A percentile compares a stretch with the other conserved stretches of the same genome.
Conservation (phyloP, 164 flowering plant genomes). For the Cinnamomum chago region DNA sequence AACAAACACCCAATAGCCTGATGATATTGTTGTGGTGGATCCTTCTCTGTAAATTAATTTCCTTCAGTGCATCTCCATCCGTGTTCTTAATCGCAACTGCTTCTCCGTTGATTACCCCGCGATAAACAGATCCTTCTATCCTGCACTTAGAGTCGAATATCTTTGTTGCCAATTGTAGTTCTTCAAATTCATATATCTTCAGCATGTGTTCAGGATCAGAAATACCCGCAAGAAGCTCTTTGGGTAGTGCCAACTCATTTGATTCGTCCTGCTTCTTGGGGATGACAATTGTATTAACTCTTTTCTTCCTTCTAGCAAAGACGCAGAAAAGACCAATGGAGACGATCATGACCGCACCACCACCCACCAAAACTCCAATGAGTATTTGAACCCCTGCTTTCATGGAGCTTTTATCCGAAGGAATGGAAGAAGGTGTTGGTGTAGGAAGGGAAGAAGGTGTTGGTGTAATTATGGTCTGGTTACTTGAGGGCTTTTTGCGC, state of each 20-base stretch:
- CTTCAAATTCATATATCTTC: conserved; percentile 32
- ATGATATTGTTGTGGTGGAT: conserved; percentile 64
- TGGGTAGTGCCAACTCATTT: neutral
- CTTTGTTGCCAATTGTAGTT: conserved; percentile 42
- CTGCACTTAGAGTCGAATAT: conserved; percentile 37
- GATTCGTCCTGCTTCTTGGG: no score
- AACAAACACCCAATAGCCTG: conserved; percentile 42
- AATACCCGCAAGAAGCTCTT: conserved; percentile 24
- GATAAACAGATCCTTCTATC: conserved; percentile 48
- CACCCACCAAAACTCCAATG: neutral
- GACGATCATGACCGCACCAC: no score
- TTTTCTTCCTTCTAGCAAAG: no score
- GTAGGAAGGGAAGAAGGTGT: neutral
- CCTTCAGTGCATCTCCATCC: conserved; percentile 34
- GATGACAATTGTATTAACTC: no score
- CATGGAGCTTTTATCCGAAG: neutral
- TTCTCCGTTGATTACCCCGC: conserved; percentile 34
- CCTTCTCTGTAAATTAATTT: conserved; percentile 40
- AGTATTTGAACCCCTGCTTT: neutral
- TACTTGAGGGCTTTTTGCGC: conserved; percentile 21
- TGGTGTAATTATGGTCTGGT: conserved; percentile 20
- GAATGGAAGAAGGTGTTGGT: neutral
- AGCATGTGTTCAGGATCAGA: conserved; percentile 27
- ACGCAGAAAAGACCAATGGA: no score
- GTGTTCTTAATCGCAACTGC: conserved; percentile 41